Evolutionary conservation across 2,329 filamentous ascomycete species (phyloP).

Genomic region (Colletotrichum acutatum): DNA sequence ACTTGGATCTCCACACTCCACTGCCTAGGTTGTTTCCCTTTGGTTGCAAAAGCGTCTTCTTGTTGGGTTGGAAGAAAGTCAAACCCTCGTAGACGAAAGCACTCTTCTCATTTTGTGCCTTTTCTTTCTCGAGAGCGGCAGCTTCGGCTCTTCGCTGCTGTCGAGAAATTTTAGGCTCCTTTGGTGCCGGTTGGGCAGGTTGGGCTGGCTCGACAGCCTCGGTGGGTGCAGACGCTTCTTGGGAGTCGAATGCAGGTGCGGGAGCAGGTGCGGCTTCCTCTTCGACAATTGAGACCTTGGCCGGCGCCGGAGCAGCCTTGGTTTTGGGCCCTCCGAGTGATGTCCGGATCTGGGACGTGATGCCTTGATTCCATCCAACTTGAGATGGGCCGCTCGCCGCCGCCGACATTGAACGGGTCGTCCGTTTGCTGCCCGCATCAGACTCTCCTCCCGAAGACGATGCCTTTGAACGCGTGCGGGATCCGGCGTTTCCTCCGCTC

Average conservation of each 20-base stretch:
- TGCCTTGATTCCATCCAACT: slow-evolving; percentile 33
- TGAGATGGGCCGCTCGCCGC: slow-evolving; percentile 3
- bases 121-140: slow-evolving; percentile 9
- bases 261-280: slow-evolving; percentile 7
- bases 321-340: slow-evolving; percentile 18
- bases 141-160: slow-evolving; percentile 5
- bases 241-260: neutral
- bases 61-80: slow-evolving; percentile 12
- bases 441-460: neutral
- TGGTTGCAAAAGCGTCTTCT: slow-evolving; percentile 25
- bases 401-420: slow-evolving; percentile 19
- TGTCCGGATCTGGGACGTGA: slow-evolving; percentile 32
- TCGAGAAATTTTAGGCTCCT: slow-evolving; percentile 4
- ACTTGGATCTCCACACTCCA: slow-evolving; percentile 44
- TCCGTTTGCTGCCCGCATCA: slow-evolving; percentile 12
- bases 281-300: neutral
- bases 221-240: slow-evolving; percentile 2
- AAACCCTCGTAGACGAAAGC: slow-evolving; percentile 20
- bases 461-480: neutral
- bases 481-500: neutral
- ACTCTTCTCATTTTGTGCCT: slow-evolving; percentile 9
- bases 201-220: neutral
- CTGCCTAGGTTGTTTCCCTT: slow-evolving; percentile 25
- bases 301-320: neutral
- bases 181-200: neutral